Evolutionary conservation across 1,284 basidiomycete genomes (phyloP), one percentile per base, ranked within the genome.

Genomic region (Amylostereum areolatum): DNA sequence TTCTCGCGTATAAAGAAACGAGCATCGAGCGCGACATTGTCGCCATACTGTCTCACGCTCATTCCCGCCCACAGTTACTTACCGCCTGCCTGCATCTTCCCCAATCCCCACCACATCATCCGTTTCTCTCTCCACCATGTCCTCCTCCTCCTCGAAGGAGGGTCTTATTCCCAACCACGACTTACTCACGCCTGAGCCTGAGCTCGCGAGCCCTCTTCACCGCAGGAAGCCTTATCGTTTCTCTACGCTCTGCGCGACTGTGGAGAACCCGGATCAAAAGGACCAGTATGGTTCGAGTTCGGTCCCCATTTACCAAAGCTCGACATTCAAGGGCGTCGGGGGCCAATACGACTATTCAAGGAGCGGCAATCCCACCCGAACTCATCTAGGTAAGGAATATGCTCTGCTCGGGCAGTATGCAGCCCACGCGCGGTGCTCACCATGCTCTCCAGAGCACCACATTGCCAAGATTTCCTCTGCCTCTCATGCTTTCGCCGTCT

Each of bases 291-390:
- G 93, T 37, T 87, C 92, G 50, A 93, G 89, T 55, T 90, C 87
- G 8, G 89, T 97, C 0, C 97, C 97, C 24, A 98, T 99, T 67
- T 99, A 99, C 71, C 95, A 98, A 73, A 89, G 92, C 1, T 86
- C 97, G 24, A 99, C 97, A 1, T 99, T 99, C 83, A 99, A 99
- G 72, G 97, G 97, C 45, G 74, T 97, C 47, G 80, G 80, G 27
- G 91, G 90, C 46, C 78, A 87, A 59, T 97, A 93, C 65, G 97
- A 99, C 70, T 99, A 99, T 69, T 81, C 90, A 12, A 80, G 97
- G 52, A 93, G 89, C 59, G 97, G 97, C 30, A 99, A 99, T 69
- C 97, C 97, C 1, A 99, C 97, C 3, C 79, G 97, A 59, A 94
- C 84, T 56, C 93, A 96, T 70, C 80, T 97, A 53, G 89, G 93